Evolutionary conservation across 495 filamentous ascomycete genomes (phyloP), one percentile per base, ranked within the genome.

Genomic region (Penicillium parvum): DNA sequence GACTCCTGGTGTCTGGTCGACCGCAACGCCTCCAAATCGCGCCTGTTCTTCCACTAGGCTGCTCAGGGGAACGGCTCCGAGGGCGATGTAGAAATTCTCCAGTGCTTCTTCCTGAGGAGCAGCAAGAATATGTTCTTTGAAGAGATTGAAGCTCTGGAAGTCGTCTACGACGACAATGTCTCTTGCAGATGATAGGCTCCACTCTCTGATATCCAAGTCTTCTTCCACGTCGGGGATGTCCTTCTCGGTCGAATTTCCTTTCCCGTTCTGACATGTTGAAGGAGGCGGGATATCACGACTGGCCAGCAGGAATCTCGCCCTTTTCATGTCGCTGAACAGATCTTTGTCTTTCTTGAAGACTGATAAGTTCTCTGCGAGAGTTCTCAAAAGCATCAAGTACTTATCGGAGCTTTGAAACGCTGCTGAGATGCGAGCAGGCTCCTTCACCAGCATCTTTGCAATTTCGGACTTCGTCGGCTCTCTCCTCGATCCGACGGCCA

Each of bases 381-480:
- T 84, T 35, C 82, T 79, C 28, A 99, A 66, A 16, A 97, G 71
- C 49, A 82, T 81, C 18, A 96, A 64, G 55, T 97, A 97, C 54
- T 86, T 90, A 27, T 94, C 86, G 4, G 84, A 72, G 45, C 81
- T 84, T 45, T 87, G 81, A 47, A 97, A 76, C 15, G 83, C 73
- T 17, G 86, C 80, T 15, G 92, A 78, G 19, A 97, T 68, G 35
- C 82, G 75, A 2, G 84, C 84, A 5, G 92, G 91, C 55, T 95
- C 87, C 43, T 72, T 73, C 20, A 84, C 86, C 22, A 91, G 71
- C 57, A 90, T 76, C 7, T 76, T 71, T 3, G 90, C 90, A 54
- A 99, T 74, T 61, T 99, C 92, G 9, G 71, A 57, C 40, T 83
- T 90, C 2, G 82, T 95, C 1, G 94, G 94, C 57, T 97, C 91